Evolutionary conservation across 2,329 filamentous ascomycete genomes (phyloP).

Genomic region (Pseudopithomyces maydicus): DNA sequence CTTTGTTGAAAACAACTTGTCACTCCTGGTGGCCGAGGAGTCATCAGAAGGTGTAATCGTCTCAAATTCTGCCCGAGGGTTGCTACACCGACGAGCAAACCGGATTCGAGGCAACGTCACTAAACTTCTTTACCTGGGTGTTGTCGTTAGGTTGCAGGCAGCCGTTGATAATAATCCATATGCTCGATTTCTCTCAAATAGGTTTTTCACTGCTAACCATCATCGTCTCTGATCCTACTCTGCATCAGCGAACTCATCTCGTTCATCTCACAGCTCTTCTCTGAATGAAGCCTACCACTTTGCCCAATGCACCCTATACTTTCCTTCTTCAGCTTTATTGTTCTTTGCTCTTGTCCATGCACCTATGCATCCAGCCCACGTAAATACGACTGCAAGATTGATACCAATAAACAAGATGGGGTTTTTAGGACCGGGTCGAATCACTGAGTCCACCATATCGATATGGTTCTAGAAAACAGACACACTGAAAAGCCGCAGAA

Average conservation of each 20-base stretch:
- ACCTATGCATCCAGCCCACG: slow-evolving; percentile 2
- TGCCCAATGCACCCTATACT: slow-evolving; percentile 1
- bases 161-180: not conserved
- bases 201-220: not conserved
- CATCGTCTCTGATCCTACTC: not conserved
- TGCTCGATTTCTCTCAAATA: not conserved
- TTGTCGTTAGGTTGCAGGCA: not conserved
- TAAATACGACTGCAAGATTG: not conserved
- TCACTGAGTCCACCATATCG: not conserved
- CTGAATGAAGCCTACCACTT: not conserved
- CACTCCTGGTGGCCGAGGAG: no score
- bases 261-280: not conserved
- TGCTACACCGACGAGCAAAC: no score
- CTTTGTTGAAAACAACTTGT: no score
- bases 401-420: not conserved
- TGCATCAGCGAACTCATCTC: not conserved
- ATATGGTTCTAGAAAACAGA: not conserved
- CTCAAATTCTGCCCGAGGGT: no score
- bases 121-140: no score
- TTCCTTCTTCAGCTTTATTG: not conserved
- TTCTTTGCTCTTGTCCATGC: slow-evolving; percentile 6
- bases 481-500: not conserved
- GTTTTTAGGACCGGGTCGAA: slow-evolving; percentile 3
- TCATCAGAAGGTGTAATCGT: no score
- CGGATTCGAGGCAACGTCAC: no score